These are phyloP conservation scores for Wickerhamiella cacticola DNA, from an alignment of 805 yeast species.

Conservation along the genomic window DNA sequence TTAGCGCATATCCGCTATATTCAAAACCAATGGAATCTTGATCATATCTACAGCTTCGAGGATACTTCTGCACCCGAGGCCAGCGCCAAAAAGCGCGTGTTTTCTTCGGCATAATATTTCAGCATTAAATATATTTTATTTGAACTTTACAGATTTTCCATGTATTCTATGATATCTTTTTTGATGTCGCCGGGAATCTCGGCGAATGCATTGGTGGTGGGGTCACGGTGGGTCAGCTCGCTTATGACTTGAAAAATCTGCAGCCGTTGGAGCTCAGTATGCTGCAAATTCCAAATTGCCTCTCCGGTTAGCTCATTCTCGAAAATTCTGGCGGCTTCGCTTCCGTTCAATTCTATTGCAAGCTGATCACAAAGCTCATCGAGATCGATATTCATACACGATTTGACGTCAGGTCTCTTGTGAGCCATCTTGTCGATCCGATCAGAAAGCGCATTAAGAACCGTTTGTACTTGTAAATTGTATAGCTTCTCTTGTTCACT, in stretches of 20 bases:
- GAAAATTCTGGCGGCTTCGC: not conserved
- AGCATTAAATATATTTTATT: no score
- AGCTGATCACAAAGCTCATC: not conserved
- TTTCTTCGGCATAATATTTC: conserved; percentile 34
- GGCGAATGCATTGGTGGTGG: no score
- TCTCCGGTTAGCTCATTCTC: not conserved
- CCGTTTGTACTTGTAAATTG: not conserved
- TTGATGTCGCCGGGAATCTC: not conserved
- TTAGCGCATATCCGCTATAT: conserved; percentile 68
- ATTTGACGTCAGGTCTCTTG: not conserved
- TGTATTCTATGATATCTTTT: not conserved
- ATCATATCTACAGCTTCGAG: conserved; percentile 59
- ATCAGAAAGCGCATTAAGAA: not conserved
- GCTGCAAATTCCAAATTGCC: not conserved
- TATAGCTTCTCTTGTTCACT: not conserved
- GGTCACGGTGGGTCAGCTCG: not conserved
- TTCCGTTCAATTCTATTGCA: not conserved
- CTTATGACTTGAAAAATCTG: not conserved
- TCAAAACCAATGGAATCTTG: conserved; percentile 64
- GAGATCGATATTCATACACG: not conserved
- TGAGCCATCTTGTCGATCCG: no score
- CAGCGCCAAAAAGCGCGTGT: conserved; percentile 59
- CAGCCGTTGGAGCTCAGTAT: not conserved
- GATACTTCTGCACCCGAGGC: conserved; percentile 51
- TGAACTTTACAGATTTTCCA: no score